Conservation (phyloP, 2,329 filamentous ascomycete genomes). For the Botryotinia globosa region DNA sequence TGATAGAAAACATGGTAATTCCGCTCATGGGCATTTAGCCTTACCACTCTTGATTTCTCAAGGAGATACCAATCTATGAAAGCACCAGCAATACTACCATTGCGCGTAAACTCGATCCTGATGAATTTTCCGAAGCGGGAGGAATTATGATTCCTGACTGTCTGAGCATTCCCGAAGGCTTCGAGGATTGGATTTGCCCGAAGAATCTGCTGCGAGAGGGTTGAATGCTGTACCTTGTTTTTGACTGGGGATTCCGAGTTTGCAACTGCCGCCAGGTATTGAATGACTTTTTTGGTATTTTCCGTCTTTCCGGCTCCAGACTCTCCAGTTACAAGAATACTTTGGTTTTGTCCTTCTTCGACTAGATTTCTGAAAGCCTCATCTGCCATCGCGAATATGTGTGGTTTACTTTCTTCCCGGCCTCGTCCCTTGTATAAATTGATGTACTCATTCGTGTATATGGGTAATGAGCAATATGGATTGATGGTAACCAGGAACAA, state of each 20-base stretch:
- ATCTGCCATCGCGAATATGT: slow-evolving; percentile 97
- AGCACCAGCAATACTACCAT: slow-evolving; percentile 87
- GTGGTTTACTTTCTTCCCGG: slow-evolving; percentile 91
- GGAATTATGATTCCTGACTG: slow-evolving; percentile 96
- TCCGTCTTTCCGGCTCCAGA: slow-evolving; percentile 98
- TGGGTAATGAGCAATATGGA: slow-evolving; percentile 89
- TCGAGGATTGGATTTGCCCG: slow-evolving; percentile 96
- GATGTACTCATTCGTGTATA: slow-evolving; percentile 95
- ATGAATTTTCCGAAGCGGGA: slow-evolving; percentile 99
- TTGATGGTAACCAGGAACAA: slow-evolving; percentile 97
- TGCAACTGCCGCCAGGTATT: slow-evolving; percentile 93
- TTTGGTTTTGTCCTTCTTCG: slow-evolving; percentile 93
- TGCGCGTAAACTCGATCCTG: slow-evolving; percentile 86
- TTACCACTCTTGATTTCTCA: slow-evolving; percentile 96
- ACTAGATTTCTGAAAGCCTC: slow-evolving; percentile 94
- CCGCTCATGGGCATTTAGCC: slow-evolving; percentile 79
- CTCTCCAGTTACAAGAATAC: slow-evolving; percentile 95
- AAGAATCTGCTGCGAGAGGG: slow-evolving; percentile 92
- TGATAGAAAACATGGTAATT: slow-evolving; percentile 99
- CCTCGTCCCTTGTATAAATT: slow-evolving; percentile 95
- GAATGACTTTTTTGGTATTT: slow-evolving; percentile 99
- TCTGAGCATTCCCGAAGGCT: slow-evolving; percentile 97
- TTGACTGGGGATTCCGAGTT: slow-evolving; percentile 71
- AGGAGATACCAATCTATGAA: slow-evolving; percentile 98
- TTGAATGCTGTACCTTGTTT: slow-evolving; percentile 66